Evolutionary conservation across 2,329 filamentous ascomycete species (phyloP).

Genomic region (Pseudogymnoascus sp.): DNA sequence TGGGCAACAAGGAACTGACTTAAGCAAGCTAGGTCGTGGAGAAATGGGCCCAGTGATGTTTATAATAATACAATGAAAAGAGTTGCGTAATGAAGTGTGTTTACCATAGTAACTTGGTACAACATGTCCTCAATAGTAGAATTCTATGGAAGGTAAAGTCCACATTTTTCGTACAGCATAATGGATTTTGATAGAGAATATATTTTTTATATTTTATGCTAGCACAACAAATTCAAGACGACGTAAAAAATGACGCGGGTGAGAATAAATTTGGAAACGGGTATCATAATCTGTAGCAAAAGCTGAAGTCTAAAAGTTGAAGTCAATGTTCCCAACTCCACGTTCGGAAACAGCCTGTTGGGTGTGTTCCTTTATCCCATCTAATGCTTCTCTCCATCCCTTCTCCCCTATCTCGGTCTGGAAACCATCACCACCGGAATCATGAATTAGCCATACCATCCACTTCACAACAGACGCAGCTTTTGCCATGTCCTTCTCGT

Average conservation of each 20-base stretch:
- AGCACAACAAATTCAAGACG: not conserved
- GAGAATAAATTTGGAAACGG: not conserved
- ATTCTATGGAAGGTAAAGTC: not conserved
- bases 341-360: conserved; percentile 47
- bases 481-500: conserved; percentile 73
- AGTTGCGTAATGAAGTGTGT: not conserved
- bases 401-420: conserved; percentile 32
- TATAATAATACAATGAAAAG: not conserved
- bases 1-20: not conserved
- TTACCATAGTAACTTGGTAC: not conserved
- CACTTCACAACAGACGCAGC: conserved; percentile 61
- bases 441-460: conserved; percentile 49
- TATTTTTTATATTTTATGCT: not conserved
- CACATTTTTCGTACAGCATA: not conserved
- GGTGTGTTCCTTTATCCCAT: conserved; percentile 40
- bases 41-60: not conserved
- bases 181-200: not conserved
- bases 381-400: conserved; percentile 40
- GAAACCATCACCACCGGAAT: conserved; percentile 34
- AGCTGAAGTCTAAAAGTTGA: conserved; percentile 27
- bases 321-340: conserved; percentile 47
- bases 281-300: not conserved
- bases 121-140: not conserved
- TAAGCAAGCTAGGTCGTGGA: not conserved
- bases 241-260: not conserved